phyloP scores from a whole-genome alignment of 2,329 filamentous ascomycete species.

The Colletotrichum spinosum region DNA sequence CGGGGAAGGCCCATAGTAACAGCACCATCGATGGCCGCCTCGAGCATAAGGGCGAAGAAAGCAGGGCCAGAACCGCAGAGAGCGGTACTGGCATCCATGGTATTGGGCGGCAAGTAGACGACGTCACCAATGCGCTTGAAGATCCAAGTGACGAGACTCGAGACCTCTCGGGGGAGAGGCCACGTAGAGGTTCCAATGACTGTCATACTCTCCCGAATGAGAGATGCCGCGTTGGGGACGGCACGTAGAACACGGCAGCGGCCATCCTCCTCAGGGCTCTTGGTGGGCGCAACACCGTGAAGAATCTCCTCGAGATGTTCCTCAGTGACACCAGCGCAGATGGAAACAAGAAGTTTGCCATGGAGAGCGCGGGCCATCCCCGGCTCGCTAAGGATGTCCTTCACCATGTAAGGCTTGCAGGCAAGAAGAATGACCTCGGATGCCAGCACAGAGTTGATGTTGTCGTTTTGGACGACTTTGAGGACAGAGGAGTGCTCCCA shows the following conservation, averaged over 20 bases:
- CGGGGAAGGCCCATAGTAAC: constrained; percentile 83
- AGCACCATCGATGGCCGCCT: constrained; percentile 80
- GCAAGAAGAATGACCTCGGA: constrained; percentile 81
- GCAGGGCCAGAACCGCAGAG: constrained; percentile 81
- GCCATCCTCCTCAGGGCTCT: constrained; percentile 57
- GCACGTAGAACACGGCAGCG: constrained; percentile 77
- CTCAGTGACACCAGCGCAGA: constrained; percentile 81
- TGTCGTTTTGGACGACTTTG: constrained; percentile 77
- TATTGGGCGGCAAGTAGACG: constrained; percentile 72
- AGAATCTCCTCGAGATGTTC: constrained; percentile 75
- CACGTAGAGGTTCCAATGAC: constrained; percentile 75
- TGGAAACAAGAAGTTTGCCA: constrained; percentile 85
- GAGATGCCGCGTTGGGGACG: constrained; percentile 86
- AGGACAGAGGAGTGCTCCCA: constrained; percentile 71
- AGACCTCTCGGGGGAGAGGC: constrained; percentile 64
- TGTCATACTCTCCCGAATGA: constrained; percentile 85
- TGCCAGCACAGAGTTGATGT: constrained; percentile 73
- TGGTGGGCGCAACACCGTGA: constrained; percentile 64
- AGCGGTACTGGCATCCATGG: constrained; percentile 80
- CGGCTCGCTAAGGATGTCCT: constrained; percentile 72
- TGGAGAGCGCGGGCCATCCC: constrained; percentile 79
- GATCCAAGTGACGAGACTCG: constrained; percentile 77
- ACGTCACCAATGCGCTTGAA: constrained; percentile 81
- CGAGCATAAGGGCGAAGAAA: constrained; percentile 80
- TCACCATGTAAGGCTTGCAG: constrained; percentile 84